Evolutionary conservation across 2,329 filamentous ascomycete species (phyloP).

Genomic region (Colletotrichum euphorbiae): DNA sequence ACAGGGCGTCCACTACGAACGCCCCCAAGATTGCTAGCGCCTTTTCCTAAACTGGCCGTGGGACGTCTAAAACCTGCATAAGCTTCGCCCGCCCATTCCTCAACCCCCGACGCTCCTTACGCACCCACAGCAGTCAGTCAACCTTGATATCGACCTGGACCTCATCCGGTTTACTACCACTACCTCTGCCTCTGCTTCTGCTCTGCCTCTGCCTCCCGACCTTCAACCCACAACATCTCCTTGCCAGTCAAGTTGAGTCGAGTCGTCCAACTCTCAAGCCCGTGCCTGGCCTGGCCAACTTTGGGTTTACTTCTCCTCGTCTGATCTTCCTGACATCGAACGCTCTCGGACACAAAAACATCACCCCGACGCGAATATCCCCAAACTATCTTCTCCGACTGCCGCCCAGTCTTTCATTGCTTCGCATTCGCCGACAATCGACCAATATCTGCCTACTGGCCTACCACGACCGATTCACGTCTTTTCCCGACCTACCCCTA

Average conservation of each 20-base stretch:
- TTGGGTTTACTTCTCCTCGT: conserved; percentile 19
- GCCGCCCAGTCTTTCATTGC: neutral
- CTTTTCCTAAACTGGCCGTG: conserved; percentile 32
- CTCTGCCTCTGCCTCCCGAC: neutral
- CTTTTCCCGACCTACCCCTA: neutral
- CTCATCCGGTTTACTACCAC: conserved; percentile 8
- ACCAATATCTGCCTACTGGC: neutral
- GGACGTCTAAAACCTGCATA: conserved; percentile 36
- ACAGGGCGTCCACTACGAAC: conserved; percentile 35
- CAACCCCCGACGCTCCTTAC: conserved; percentile 9
- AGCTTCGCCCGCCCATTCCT: conserved; percentile 35
- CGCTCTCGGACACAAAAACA: conserved; percentile 22
- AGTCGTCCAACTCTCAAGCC: neutral
- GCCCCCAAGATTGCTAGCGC: conserved; percentile 25
- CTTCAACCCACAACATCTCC: conserved; percentile 2
- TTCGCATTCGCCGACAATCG: conserved; percentile 8
- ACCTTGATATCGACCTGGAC: conserved; percentile 16
- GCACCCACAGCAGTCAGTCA: neutral
- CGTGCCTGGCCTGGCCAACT: conserved; percentile 12
- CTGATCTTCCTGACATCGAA: conserved; percentile 32
- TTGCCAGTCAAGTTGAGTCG: conserved; percentile 14
- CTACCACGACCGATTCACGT: neutral
- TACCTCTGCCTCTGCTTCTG: neutral
- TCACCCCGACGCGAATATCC: conserved; percentile 18
- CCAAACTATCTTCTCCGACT: conserved; percentile 1